Evolutionary conservation across 148 eudicot genomes (phyloP), one percentile per base, ranked within the genome.

Genomic region (Vaccinium vitisidaea): DNA sequence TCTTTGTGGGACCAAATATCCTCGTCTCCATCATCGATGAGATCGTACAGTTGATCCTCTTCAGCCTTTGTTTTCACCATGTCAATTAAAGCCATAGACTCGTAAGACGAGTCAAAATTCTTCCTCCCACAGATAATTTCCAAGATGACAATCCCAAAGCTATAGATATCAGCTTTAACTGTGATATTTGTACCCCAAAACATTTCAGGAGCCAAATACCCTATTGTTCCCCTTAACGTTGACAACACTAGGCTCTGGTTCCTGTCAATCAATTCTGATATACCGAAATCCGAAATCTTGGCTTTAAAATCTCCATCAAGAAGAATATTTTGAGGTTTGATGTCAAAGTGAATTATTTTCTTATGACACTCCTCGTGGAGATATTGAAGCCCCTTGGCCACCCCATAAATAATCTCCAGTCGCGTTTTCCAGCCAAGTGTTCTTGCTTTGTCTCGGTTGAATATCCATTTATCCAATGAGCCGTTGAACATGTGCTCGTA

Each of bases 401-500:
- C 56, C 15, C 87, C 88, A 80, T 58, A 16, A 15, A 90, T 83
- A 52, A 90, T 90, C 71, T 78, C 83, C 25, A 55, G 81, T 16
- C 88, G 85, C 4, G 30, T 15, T 70, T 69, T 18, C 90, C 92
- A 90, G 13, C 30, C 61, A 14, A 90, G 89, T 18, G 73, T 25
- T 9, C 43, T 56, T 12, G 84, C 63, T 25, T 30, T 79, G 56
- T 77, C 85, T 46, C 6, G 65, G 21, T 81, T 39, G 86, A 83
- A 90, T 36, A 90, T 88, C 92, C 92, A 90, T 82, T 77, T 84
- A 54, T 88, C 90, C 16, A 86, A 39, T 1, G 92, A 88, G 3
- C 92, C 88, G 19, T 90, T 88, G 19, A 67, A 21, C 92, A 90
- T 90, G 71, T 76, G 85, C 67, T 90, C 92, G 55, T 90, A 90